phyloP scores from a whole-genome alignment of 2,329 filamentous ascomycete genomes.

The Rosellinia necatrix region DNA sequence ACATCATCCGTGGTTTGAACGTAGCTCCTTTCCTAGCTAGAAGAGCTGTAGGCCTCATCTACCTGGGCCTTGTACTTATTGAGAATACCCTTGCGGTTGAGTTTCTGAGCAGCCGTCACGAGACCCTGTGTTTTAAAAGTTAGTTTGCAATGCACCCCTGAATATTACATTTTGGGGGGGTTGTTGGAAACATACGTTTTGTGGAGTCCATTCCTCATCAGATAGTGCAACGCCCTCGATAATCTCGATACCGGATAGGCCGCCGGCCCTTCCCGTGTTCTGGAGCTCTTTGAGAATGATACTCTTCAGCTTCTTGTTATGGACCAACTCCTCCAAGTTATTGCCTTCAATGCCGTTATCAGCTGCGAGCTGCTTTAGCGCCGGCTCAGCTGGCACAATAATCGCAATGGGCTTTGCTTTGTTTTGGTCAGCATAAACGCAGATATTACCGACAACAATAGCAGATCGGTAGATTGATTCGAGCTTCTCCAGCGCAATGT shows the following conservation, averaged over 20 bases:
- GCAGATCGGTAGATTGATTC: conserved; percentile 59
- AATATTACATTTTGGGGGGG: background rate
- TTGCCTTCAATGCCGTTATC: conserved; percentile 57
- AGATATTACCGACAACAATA: conserved; percentile 59
- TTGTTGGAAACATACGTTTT: conserved; percentile 62
- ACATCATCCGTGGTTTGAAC: background rate
- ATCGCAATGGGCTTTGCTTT: conserved; percentile 60
- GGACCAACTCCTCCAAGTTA: conserved; percentile 67
- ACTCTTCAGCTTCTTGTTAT: conserved; percentile 66
- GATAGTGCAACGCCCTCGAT: conserved; percentile 73
- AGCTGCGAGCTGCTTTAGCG: conserved; percentile 57
- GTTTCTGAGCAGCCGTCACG: conserved; percentile 72
- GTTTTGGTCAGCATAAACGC: conserved; percentile 57
- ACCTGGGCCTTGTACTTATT: conserved; percentile 66
- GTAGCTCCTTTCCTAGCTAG: conserved; percentile 30
- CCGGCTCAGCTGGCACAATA: conserved; percentile 60
- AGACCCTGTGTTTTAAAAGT: conserved; percentile 55
- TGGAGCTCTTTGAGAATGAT: conserved; percentile 70
- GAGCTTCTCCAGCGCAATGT: conserved; percentile 79
- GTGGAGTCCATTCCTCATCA: conserved; percentile 76
- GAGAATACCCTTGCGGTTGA: conserved; percentile 71
- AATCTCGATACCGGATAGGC: conserved; percentile 69
- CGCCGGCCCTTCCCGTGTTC: conserved; percentile 62
- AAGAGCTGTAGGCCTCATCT: conserved; percentile 59
- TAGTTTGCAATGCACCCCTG: conserved; percentile 31